A percentile compares a stretch with the other conserved stretches of the same genome.
Conservation (phyloP, 768 basidiomycete genomes). For the Favolaschia claudopus region DNA sequence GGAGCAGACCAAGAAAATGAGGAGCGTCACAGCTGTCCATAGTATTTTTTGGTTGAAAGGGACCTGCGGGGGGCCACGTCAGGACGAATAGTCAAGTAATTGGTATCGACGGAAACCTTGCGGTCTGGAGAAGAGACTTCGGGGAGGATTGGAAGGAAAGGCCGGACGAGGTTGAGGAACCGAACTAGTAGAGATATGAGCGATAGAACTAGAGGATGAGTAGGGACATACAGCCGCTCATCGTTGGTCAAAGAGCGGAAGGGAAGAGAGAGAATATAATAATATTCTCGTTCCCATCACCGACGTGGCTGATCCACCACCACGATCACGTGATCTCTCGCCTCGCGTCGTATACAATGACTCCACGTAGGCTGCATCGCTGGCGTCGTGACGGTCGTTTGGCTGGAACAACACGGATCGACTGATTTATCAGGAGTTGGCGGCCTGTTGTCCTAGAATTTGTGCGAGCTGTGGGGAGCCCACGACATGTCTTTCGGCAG, state of each 20-base stretch:
- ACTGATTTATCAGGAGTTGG: too few relatives aligned
- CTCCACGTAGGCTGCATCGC: too few relatives aligned
- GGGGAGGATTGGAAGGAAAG: conserved; percentile 95
- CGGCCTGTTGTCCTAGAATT: too few relatives aligned
- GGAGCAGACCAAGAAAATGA: conserved; percentile 99
- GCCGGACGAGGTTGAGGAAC: conserved; percentile 97
- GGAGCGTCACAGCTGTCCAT: conserved; percentile 99
- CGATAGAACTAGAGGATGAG: conserved; percentile 7
- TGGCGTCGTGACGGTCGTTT: too few relatives aligned
- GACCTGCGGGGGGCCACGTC: conserved; percentile 59
- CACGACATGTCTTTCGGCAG: too few relatives aligned
- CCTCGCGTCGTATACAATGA: too few relatives aligned
- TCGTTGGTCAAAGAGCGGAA: conserved; percentile 49
- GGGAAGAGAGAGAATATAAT: conserved; percentile 1
- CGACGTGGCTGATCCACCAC: too few relatives aligned
- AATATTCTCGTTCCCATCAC: background rate
- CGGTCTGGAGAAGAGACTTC: conserved; percentile 98
- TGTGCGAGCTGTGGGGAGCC: too few relatives aligned
- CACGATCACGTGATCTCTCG: too few relatives aligned
- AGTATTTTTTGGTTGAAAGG: conserved; percentile 98
- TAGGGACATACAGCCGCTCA: conserved; percentile 79
- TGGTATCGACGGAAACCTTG: conserved; percentile 64
- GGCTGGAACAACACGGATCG: too few relatives aligned
- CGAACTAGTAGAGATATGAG: conserved; percentile 65
- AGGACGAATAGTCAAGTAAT: conserved; percentile 8